These are phyloP conservation scores for Schizophyllum amplum DNA, from an alignment of 1,284 basidiomycete genomes.

Conservation along the genomic window DNA sequence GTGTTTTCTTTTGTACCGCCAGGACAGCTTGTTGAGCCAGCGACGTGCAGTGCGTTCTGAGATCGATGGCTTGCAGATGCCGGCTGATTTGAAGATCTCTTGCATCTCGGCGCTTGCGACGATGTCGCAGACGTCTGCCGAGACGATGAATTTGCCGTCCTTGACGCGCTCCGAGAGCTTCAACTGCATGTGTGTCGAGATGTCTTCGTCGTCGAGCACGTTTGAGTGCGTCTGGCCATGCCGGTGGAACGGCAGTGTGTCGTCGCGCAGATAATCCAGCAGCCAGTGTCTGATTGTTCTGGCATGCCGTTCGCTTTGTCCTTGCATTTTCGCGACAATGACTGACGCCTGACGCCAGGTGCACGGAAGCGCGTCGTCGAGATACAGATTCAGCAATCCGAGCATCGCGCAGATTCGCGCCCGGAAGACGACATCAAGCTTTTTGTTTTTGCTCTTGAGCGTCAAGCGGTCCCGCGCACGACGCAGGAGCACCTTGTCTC, in stretches of 20 bases:
- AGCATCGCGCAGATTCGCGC: constrained; percentile 20
- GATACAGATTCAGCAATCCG: constrained; percentile 21
- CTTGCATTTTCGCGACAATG: constrained; percentile 11
- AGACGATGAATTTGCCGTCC: constrained; percentile 18
- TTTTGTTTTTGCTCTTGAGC: constrained; percentile 5
- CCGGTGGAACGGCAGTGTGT: constrained; percentile 15
- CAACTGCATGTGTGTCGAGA: constrained; percentile 14
- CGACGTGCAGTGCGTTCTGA: too few species aligned
- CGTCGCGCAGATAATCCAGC: constrained; percentile 12
- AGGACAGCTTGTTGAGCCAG: too few species aligned
- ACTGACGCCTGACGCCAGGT: constrained; percentile 21
- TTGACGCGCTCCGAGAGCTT: constrained; percentile 10
- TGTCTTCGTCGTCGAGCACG: constrained; percentile 20
- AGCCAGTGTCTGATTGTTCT: constrained; percentile 15
- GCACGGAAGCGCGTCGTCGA: constrained; percentile 20
- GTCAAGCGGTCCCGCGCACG: neutral
- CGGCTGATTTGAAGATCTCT: constrained; percentile 10
- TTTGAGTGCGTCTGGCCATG: constrained; percentile 12
- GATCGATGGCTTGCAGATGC: constrained; percentile 6
- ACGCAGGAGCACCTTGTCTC: too few species aligned
- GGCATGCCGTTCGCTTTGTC: constrained; percentile 12
- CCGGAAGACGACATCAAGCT: constrained; percentile 14
- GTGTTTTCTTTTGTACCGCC: too few species aligned
- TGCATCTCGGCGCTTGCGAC: constrained; percentile 17
- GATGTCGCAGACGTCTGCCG: constrained; percentile 22